A percentile compares a stretch with the other conserved stretches of the same genome.
Evolutionary conservation across 768 basidiomycete genomes (phyloP).

Genomic region (Tricholoma hemisulphureum): DNA sequence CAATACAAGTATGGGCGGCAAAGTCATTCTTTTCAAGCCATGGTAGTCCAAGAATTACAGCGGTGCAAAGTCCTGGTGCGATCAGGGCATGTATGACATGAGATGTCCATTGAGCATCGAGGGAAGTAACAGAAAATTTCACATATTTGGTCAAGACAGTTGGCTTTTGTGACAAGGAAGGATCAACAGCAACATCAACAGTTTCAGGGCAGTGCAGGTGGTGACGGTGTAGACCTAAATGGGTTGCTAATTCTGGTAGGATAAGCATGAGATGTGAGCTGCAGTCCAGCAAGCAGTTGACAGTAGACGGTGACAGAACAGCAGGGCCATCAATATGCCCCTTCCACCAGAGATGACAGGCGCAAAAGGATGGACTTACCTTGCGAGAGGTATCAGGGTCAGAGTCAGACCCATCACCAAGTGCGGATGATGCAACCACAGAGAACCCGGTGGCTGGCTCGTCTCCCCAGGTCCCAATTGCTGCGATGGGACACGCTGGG

Average conservation of each 20-base stretch:
- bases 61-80: background rate
- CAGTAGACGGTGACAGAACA: background rate
- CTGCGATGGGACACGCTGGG: background rate
- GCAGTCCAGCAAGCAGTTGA: slow-evolving; percentile 25
- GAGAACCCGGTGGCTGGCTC: background rate
- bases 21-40: slow-evolving; percentile 36
- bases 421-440: background rate
- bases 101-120: slow-evolving; percentile 1
- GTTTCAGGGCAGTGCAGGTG: slow-evolving; percentile 1
- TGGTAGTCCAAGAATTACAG: slow-evolving; percentile 16
- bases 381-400: background rate
- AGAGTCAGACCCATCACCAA: background rate
- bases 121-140: background rate
- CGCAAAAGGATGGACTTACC: no score
- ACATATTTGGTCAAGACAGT: background rate
- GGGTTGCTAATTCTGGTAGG: slow-evolving; percentile 17
- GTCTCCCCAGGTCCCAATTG: background rate
- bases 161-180: no score
- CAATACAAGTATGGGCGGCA: slow-evolving; percentile 7
- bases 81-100: background rate
- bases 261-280: slow-evolving; percentile 34
- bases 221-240: slow-evolving; percentile 4
- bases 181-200: slow-evolving; percentile 6
- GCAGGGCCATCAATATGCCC: background rate
- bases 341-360: background rate